These are phyloP conservation scores for Kingdonia uniflora DNA, from an alignment of 164 flowering plant species.

Conservation along the genomic window DNA sequence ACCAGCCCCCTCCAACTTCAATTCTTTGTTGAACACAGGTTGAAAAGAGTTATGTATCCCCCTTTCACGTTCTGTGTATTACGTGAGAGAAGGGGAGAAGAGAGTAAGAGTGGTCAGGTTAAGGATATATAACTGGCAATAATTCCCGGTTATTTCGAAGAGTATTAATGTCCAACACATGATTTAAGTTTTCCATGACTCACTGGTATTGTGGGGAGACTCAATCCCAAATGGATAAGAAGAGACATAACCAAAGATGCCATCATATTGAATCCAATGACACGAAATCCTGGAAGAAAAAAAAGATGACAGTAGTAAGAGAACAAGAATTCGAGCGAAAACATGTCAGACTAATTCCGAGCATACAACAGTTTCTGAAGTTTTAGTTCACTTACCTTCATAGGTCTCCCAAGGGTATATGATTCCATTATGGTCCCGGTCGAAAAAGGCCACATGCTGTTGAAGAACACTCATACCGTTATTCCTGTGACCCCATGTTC, in stretches of 20 bases:
- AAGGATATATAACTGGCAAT: too few species aligned
- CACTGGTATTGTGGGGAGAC: slow-evolving; percentile 68
- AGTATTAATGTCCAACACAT: too few species aligned
- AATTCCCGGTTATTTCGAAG: too few species aligned
- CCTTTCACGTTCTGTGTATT: too few species aligned
- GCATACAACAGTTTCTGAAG: neutral
- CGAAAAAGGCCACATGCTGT: slow-evolving; percentile 79
- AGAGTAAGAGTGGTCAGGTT: too few species aligned
- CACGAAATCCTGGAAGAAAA: neutral
- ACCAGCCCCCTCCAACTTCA: too few species aligned
- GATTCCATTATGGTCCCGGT: slow-evolving; percentile 57
- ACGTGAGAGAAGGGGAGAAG: too few species aligned
- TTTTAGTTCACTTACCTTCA: slow-evolving; percentile 25
- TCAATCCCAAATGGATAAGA: slow-evolving; percentile 39
- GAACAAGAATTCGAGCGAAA: neutral
- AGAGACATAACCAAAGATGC: slow-evolving; percentile 37
- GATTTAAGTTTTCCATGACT: too few species aligned
- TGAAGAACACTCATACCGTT: slow-evolving; percentile 57
- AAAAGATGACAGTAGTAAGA: neutral
- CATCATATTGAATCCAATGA: slow-evolving; percentile 49
- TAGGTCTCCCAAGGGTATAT: slow-evolving; percentile 90
- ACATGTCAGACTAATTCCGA: neutral
- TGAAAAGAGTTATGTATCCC: too few species aligned
- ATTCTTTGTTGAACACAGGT: too few species aligned
- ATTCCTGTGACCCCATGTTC: slow-evolving; percentile 57